Conservation (phyloP, 768 basidiomycete species). For the Xerocomellus dryophilus region DNA sequence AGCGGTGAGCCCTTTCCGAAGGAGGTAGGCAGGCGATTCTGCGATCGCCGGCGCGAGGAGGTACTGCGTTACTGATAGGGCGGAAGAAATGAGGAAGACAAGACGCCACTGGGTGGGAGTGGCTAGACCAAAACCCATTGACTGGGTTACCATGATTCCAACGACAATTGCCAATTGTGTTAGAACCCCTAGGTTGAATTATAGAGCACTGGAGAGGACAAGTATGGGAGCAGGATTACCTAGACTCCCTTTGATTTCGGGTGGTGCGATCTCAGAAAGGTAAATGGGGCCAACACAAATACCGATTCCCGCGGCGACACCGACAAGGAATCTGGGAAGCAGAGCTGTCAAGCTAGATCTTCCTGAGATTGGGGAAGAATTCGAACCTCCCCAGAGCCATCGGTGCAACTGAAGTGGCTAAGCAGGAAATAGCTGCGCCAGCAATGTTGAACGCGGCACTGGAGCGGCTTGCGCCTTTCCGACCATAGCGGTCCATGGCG, state of each 20-base stretch:
- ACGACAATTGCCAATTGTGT: conserved; percentile 82
- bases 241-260: conserved; percentile 68
- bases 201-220: not conserved
- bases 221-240: conserved; percentile 41
- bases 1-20: conserved; percentile 44
- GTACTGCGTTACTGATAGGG: conserved; percentile 55
- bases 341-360: not conserved
- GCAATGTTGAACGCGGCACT: conserved; percentile 54
- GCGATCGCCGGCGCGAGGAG: conserved; percentile 51
- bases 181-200: conserved; percentile 54
- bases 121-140: conserved; percentile 67
- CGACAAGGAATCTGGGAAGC: conserved; percentile 53
- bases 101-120: conserved; percentile 67
- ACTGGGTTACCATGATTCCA: conserved; percentile 85
- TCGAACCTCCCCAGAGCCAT: conserved; percentile 66
- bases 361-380: not conserved
- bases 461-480: conserved; percentile 60
- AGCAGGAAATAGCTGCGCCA: conserved; percentile 64
- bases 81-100: conserved; percentile 62
- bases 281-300: conserved; percentile 81
- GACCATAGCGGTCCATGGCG: conserved; percentile 68
- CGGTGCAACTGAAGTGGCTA: conserved; percentile 53
- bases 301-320: conserved; percentile 70
- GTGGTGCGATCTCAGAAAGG: conserved; percentile 81
- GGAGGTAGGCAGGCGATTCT: conserved; percentile 74